Evolutionary conservation across 2,329 filamentous ascomycete species (phyloP), one percentile per base, ranked within the genome.

Genomic region (Beauveria varroae): DNA sequence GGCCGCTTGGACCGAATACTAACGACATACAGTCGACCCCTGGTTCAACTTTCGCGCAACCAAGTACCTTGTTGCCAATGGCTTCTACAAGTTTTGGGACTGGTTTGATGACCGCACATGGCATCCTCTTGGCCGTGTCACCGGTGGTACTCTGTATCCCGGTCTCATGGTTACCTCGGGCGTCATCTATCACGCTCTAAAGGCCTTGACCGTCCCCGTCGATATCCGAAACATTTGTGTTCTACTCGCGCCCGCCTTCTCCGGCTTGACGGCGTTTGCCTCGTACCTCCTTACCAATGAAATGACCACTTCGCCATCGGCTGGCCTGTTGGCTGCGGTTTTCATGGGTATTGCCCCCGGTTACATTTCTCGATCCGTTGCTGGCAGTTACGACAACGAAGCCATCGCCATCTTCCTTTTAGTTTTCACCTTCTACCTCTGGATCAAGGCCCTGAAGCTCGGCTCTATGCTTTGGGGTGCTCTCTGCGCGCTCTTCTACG

Each of bases 31-130:
- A 99, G 93, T 99, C 79, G 95, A 99, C 78, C 95, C 95, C 41
- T 99, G 95, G 95, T 99, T 99, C 81, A 99, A 99, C 78, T 99
- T 99, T 78, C 85, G 95, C 76, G 95, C 95, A 67, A 98, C 95
- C 61, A 98, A 98, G 78, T 98, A 99, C 72, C 85, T 99, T 61
- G 91, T 99, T 61, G 86, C 93, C 72, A 86, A 99, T 86, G 95
- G 95, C 70, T 98, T 99, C 79, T 96, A 96, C 77, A 92, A 90
- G 76, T 99, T 99, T 75, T 99, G 95, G 95, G 93, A 99, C 76
- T 99, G 95, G 95, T 99, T 99, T 73, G 95, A 99, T 77, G 95
- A 99, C 81, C 88, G 95, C 80, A 99, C 95, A 86, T 99, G 95
- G 95, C 93, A 99, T 78, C 95, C 95, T 69, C 89, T 99, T 64